These are phyloP conservation scores for Dentipellis fragilis DNA, from an alignment of 768 basidiomycete species.

Conservation along the genomic window DNA sequence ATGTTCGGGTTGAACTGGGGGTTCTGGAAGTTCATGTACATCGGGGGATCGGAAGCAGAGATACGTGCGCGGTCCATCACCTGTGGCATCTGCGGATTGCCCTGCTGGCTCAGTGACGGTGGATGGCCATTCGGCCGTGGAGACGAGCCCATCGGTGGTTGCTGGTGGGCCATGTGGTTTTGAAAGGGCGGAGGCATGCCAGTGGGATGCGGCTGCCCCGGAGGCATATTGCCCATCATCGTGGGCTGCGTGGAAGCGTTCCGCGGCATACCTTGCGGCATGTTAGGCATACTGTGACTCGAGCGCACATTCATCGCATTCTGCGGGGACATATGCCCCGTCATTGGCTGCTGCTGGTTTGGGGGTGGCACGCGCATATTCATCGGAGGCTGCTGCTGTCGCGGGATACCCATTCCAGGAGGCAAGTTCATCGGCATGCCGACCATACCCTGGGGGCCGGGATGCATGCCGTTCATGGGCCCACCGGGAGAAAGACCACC, in stretches of 20 bases:
- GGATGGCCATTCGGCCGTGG: conserved; percentile 30
- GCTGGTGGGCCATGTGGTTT: conserved; percentile 28
- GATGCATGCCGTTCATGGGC: conserved; percentile 27
- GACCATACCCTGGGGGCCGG: conserved; percentile 24
- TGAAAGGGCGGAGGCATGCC: conserved; percentile 25
- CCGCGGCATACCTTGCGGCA: conserved; percentile 24
- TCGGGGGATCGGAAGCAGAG: conserved; percentile 32
- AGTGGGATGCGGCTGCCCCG: conserved; percentile 10
- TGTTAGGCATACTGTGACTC: conserved; percentile 26
- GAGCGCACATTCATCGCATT: conserved; percentile 20
- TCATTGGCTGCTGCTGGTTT: conserved; percentile 22
- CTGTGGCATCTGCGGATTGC: conserved; percentile 15
- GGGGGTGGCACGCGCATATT: conserved; percentile 20
- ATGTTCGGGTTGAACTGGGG: conserved; percentile 19
- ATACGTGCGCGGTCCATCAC: conserved; percentile 24
- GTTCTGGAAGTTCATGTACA: conserved; percentile 34
- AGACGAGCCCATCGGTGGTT: conserved; percentile 31
- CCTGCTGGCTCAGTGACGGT: conserved; percentile 27
- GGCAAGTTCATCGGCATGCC: conserved; percentile 18
- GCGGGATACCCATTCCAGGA: conserved; percentile 29
- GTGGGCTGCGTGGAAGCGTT: conserved; percentile 34
- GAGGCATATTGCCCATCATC: conserved; percentile 34
- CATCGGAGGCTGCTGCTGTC: conserved; percentile 23
- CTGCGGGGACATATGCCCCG: conserved; percentile 28
- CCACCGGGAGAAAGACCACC: conserved; percentile 23